Percentiles rank a stretch among this genome's conserved stretches.
These are phyloP conservation scores for Termitomyces sp. DNA, from an alignment of 768 basidiomycete genomes.

Conservation along the genomic window DNA sequence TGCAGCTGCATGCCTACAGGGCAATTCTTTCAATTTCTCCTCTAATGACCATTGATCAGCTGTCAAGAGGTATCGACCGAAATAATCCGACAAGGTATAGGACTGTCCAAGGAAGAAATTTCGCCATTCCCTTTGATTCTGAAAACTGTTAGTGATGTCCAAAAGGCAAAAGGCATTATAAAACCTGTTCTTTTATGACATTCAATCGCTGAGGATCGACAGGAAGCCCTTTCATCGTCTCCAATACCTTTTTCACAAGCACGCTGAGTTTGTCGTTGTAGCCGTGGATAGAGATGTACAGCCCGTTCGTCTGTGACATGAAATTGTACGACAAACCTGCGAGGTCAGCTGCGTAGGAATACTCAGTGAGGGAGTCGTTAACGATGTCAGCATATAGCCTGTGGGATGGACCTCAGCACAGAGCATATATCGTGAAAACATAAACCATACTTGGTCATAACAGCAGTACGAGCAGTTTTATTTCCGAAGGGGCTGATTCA, in stretches of 20 bases:
- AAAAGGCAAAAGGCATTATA: background rate
- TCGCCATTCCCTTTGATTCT: conserved; percentile 76
- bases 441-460: conserved; percentile 61
- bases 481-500: conserved; percentile 51
- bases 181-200: conserved; percentile 83
- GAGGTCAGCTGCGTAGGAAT: conserved; percentile 87
- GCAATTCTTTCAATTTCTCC: conserved; percentile 74
- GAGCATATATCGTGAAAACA: background rate
- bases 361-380: conserved; percentile 85
- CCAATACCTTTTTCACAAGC: conserved; percentile 67
- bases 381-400: conserved; percentile 85
- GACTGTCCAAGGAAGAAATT: conserved; percentile 89
- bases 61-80: conserved; percentile 63
- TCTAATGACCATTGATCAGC: conserved; percentile 72
- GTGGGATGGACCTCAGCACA: background rate
- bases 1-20: conserved; percentile 46
- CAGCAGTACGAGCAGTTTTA: conserved; percentile 61
- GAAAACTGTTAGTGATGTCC: conserved; percentile 4
- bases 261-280: conserved; percentile 91
- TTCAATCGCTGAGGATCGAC: conserved; percentile 70
- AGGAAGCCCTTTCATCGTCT: conserved; percentile 59
- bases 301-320: conserved; percentile 55
- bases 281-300: conserved; percentile 68
- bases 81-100: conserved; percentile 76
- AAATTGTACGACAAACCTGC: conserved; percentile 83